Conservation (phyloP, 2,329 filamentous ascomycete species). For the Tolypocladium album region DNA sequence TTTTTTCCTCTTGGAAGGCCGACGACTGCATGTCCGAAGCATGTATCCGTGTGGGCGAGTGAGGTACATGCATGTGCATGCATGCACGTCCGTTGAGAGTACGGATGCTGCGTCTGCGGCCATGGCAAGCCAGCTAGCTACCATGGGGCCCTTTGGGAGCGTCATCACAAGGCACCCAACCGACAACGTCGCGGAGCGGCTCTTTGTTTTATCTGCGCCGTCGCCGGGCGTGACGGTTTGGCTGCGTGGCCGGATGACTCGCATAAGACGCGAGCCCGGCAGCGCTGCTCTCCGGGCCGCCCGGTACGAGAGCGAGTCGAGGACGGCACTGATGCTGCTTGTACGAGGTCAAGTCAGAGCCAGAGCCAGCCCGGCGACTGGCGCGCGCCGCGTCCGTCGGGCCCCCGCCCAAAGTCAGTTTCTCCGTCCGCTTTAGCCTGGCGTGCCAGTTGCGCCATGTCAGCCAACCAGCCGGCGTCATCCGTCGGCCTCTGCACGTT, state of each 20-base stretch:
- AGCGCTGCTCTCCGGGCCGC: neutral
- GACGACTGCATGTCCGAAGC: neutral
- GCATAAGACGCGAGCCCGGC: neutral
- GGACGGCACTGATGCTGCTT: too few species aligned
- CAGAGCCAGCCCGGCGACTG: neutral
- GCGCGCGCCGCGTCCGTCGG: neutral
- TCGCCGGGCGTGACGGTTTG: neutral
- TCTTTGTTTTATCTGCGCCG: neutral
- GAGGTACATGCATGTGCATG: neutral
- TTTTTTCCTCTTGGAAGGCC: neutral
- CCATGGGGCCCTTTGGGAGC: neutral
- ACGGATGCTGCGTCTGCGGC: neutral
- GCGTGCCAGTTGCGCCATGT: constrained; percentile 14
- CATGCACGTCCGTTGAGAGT: neutral
- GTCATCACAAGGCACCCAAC: neutral
- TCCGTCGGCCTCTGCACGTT: constrained; percentile 10
- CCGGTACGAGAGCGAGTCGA: neutral
- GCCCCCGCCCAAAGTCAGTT: neutral
- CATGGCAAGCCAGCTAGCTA: neutral
- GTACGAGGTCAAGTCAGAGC: too few species aligned
- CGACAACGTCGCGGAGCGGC: neutral
- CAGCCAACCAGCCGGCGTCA: constrained; percentile 23
- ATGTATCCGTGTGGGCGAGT: neutral
- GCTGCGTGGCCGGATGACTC: neutral
- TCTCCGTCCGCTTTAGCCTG: neutral